Evolutionary conservation across 257 asterid genomes (phyloP), one percentile per base, ranked within the genome.

Genomic region (Gynochthodes officinalis): DNA sequence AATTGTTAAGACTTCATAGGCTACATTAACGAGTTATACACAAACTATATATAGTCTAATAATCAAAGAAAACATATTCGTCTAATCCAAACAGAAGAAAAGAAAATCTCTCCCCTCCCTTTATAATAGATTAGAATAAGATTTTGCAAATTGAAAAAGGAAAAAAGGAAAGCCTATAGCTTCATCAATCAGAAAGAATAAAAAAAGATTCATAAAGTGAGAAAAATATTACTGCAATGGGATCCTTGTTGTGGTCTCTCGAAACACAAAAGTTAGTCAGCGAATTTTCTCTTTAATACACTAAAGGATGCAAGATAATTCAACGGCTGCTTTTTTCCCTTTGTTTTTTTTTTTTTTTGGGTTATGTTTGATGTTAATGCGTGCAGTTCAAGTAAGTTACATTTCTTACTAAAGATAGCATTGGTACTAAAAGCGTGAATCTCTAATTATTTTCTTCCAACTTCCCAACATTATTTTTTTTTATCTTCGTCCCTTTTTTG

Each of bases 311-410:
- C n/a, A n/a, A n/a, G 48, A 23, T 48, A 14, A 21, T 73, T 73
- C 76, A 73, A 35, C 42, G 62, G 49, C 42, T 50, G 12, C 42
- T 43, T 52, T 48, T 72, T 53, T 27, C 6, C 11, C 4, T 8
- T 21, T 23, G 48, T 16, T 33, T 12, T 6, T 62, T 25, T 11
- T 46, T 46, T 15, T 46, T n/a, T n/a, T n/a, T n/a, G n/a, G n/a
- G 14, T 4, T 4, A 46, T 46, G 13, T 5, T 23, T 1, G 14
- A 50, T 21, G 67, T 32, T 43, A 58, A 69, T 69, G 75, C 79
- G 79, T 75, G 75, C 70, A 48, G 33, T 49, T 37, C 75, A 75
- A 75, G 79, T 52, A 64, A 73, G 11, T 52, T 30, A 8, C 33
- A 12, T 49, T 37, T 68, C 49, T 30, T 67, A 2, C 8, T 28